Base-by-base conservation (phyloP, 2,329 filamentous ascomycete species). In the Podosphaera xanthii region DNA sequence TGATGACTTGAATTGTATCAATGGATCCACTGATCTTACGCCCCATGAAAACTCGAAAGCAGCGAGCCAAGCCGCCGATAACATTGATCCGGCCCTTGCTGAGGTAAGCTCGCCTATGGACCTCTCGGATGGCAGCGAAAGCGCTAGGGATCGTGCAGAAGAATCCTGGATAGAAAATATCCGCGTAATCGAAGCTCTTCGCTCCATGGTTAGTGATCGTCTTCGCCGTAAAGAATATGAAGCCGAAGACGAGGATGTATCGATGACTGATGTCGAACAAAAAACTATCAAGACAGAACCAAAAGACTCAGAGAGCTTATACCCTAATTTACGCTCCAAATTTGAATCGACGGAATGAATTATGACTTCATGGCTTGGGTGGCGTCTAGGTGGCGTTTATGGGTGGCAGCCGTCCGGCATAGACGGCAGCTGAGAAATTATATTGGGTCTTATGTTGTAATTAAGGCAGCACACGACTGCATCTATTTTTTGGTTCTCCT, bases 111-210 rank as follows among this genome's bases (percentile, higher is more conserved):
- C 80, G 4, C 79, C 79, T 6, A 77, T 78, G 0, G 74, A 71
- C 2, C 73, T 77, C 57, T 80, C 77, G 4, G 78, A 83, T 62
- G 69, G 69, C 2, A 76, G 74, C 61, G 74, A 75, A 1, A 72
- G 73, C 44, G 74, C 74, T 49, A 75, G 75, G 59, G 77, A 81
- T 65, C 76, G 77, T 34, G 79, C 82, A 66, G 76, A 83, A 67
- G 81, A 84, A 65, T 73, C 75, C 59, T 84, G 81, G 81, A 71
- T 84, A 10, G 79, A 82, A 69, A 81, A 83, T 66, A 78, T 84
- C 68, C 79, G 81, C 42, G 75, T 78, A 58, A 81, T 84, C 58
- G 81, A 84, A 71, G 76, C 73, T 50, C 74, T 84, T 44, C 74
- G 80, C 46, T 75, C 77, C 62, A 78, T 79, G 61, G 74, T 84